These are phyloP conservation scores for Epichloe typhina DNA, from an alignment of 2,329 filamentous ascomycete genomes.

Conservation along the genomic window DNA sequence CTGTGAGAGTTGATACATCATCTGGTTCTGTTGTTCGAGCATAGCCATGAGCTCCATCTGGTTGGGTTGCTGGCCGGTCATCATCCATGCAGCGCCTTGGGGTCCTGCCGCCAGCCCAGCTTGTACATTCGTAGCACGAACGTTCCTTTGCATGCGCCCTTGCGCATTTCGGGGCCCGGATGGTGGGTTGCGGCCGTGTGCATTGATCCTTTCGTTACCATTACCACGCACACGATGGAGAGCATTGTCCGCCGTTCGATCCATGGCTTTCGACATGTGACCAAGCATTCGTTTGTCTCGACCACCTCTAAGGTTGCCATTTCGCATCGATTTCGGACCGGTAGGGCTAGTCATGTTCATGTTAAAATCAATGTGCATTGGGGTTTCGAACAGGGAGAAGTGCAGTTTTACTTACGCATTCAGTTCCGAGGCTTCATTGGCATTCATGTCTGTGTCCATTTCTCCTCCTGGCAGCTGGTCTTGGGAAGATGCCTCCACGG, in stretches of 20 bases:
- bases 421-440: constrained; percentile 34
- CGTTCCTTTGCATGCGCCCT: constrained; percentile 33
- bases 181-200: constrained; percentile 56
- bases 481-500: constrained; percentile 19
- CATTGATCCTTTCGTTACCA: constrained; percentile 69
- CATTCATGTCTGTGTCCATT: constrained; percentile 63
- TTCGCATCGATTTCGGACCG: constrained; percentile 89
- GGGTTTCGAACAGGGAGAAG: no score
- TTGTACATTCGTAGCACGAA: constrained; percentile 33
- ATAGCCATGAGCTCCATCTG: constrained; percentile 56
- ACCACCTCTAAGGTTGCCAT: constrained; percentile 43
- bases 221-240: constrained; percentile 68
- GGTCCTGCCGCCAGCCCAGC: constrained; percentile 30
- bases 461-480: constrained; percentile 24
- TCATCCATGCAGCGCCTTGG: constrained; percentile 32
- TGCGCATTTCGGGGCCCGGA: constrained; percentile 54
- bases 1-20: constrained; percentile 66
- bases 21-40: constrained; percentile 74
- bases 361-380: background rate
- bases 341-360: constrained; percentile 52
- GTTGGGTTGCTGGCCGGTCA: constrained; percentile 31
- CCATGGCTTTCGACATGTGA: constrained; percentile 72
- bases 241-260: constrained; percentile 59
- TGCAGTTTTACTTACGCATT: constrained; percentile 41
- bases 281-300: constrained; percentile 75